phyloP scores from a whole-genome alignment of 495 filamentous ascomycete species.

The Pyrenula massariospora region DNA sequence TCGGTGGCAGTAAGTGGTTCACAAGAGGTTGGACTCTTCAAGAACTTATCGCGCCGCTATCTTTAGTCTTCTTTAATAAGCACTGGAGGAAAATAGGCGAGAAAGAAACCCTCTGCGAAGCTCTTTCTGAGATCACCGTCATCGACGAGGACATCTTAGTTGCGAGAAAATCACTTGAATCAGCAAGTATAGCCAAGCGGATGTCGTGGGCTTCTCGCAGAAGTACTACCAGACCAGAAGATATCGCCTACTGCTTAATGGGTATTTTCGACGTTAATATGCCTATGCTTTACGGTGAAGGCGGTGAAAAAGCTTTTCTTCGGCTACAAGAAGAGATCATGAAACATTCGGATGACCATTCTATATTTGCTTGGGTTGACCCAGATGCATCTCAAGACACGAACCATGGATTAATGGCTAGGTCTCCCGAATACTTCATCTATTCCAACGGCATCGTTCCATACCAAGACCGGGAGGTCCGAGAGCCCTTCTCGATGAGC shows the following conservation, averaged over 20 bases:
- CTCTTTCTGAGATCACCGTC: conserved; percentile 12
- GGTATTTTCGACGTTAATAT: conserved; percentile 26
- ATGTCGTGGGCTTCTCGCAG: conserved; percentile 26
- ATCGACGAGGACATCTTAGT: conserved; percentile 14
- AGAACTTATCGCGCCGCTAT: conserved; percentile 26
- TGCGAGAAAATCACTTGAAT: conserved; percentile 12
- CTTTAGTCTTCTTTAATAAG: conserved; percentile 18
- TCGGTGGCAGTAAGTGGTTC: conserved; percentile 24
- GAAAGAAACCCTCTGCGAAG: conserved; percentile 3
- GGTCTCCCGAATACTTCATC: too few relatives aligned
- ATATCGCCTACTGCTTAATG: conserved; percentile 24
- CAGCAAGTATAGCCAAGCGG: too few relatives aligned
- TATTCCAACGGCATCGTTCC: too few relatives aligned
- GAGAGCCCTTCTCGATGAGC: too few relatives aligned
- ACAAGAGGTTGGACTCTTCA: conserved; percentile 32
- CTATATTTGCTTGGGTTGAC: too few relatives aligned
- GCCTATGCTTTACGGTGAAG: conserved; percentile 26
- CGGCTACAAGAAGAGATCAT: too few relatives aligned
- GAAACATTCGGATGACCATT: too few relatives aligned
- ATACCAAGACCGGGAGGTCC: too few relatives aligned
- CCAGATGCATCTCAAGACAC: too few relatives aligned
- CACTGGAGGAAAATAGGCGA: conserved; percentile 18
- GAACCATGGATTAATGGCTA: too few relatives aligned
- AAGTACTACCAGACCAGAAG: conserved; percentile 14
- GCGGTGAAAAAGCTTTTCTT: too few relatives aligned